Percentiles rank a stretch among this genome's conserved stretches.
phyloP scores from a whole-genome alignment of 805 yeast species.

The Candida saitoana region DNA sequence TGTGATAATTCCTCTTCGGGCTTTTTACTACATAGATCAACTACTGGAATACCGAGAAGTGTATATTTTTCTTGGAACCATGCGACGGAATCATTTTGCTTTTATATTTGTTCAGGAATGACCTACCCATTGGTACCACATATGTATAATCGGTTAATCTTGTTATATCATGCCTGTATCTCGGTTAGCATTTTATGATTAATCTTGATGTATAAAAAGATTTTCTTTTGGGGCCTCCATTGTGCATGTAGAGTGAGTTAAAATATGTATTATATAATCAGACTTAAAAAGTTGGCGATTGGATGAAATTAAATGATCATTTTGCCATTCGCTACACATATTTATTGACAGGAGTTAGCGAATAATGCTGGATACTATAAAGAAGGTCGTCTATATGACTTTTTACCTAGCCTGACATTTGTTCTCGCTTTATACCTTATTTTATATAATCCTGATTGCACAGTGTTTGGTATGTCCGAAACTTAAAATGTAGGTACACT shows the following conservation, averaged over 20 bases:
- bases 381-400: background rate
- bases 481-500: background rate
- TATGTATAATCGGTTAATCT: background rate
- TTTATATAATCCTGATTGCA: background rate
- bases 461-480: background rate
- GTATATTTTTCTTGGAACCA: background rate
- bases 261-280: background rate
- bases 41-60: background rate
- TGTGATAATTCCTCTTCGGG: background rate
- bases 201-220: background rate
- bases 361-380: no score
- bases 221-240: background rate
- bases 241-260: background rate
- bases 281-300: background rate
- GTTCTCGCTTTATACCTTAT: background rate
- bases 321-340: background rate
- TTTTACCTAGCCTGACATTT: background rate
- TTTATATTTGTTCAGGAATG: background rate
- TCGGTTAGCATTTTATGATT: background rate
- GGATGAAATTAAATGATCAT: background rate
- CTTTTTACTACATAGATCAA: background rate
- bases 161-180: background rate
- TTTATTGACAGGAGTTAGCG: background rate
- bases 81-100: background rate
- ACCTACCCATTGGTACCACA: background rate